Evolutionary conservation across 352 stramenopile species (phyloP).

Genomic region (Globisporangium cederbergense): DNA sequence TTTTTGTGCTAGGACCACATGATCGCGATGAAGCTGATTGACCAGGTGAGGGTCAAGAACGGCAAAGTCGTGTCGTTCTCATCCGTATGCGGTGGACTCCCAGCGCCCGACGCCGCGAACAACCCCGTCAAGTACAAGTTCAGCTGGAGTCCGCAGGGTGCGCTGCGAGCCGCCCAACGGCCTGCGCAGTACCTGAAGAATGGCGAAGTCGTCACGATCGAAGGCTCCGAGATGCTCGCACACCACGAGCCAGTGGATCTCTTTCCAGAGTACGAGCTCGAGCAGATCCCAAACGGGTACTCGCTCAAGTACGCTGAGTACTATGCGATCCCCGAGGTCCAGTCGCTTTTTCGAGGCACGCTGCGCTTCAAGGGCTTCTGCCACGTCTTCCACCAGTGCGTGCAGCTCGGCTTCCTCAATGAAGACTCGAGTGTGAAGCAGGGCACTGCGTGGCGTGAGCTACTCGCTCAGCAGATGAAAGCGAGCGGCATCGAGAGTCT

Average conservation of each 20-base stretch:
- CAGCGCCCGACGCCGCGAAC: constrained; percentile 79
- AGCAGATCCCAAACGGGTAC: constrained; percentile 87
- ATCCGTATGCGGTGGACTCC: constrained; percentile 86
- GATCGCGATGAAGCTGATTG: constrained; percentile 87
- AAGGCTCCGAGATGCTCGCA: constrained; percentile 49
- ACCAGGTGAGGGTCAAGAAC: constrained; percentile 58
- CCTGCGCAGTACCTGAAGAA: constrained; percentile 60
- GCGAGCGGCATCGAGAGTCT: constrained; percentile 19
- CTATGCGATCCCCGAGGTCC: constrained; percentile 71
- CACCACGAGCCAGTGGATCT: constrained; percentile 33
- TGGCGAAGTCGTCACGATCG: constrained; percentile 45
- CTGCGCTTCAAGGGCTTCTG: constrained; percentile 84
- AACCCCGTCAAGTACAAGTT: constrained; percentile 94
- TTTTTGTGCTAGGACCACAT: constrained; percentile 64
- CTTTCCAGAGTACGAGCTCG: constrained; percentile 67
- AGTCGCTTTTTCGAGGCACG: constrained; percentile 81
- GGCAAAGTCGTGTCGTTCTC: constrained; percentile 71
- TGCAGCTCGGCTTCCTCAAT: constrained; percentile 67
- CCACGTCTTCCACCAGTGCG: constrained; percentile 54
- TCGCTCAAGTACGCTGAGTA: constrained; percentile 72
- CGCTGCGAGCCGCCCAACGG: constrained; percentile 33
- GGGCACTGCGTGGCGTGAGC: constrained; percentile 37
- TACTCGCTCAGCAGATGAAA: constrained; percentile 33
- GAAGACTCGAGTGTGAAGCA: constrained; percentile 20
- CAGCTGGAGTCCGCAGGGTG: constrained; percentile 85